Base-by-base conservation (phyloP, 257 asterid genomes). In the Nicotiana tabacum region DNA sequence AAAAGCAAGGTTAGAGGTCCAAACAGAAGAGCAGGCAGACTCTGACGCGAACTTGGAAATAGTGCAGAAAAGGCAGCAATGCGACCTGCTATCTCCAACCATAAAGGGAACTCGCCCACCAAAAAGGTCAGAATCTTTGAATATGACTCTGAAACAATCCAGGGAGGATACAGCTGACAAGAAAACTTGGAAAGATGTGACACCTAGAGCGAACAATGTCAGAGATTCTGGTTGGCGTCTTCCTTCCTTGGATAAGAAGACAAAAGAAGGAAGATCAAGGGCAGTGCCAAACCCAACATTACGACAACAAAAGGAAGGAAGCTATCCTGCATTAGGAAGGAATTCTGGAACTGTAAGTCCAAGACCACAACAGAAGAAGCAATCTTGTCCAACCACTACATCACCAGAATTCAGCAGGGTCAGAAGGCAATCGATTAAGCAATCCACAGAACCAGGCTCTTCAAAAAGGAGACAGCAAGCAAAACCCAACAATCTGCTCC, bases 331-430 rank as follows among this genome's bases (percentile, higher is more conserved):
- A 65, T 81, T 89, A 27, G 88, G 86, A 35, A 89, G 88, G 85
- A 91, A 64, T 84, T 85, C 86, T 21, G 90, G 91, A 86, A 58
- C 88, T 68, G 85, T 21, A 79, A 91, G 96, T 82, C 93, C 96
- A 81, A 89, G 97, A 82, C 83, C 85, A 74, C 93, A 85, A 81
- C 88, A 82, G 83, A 90, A 84, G 58, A 86, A 83, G 79, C 89
- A 88, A 85, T 84, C 88, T 65, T 84, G 60, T 32, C 80, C 85
- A 35, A 87, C 88, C 77, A 84, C 85, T 68, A 79, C 88, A 81
- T 62, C 90, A 82, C 66, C 89, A 18, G 89, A 89, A 78, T 81
- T 83, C 10, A 83, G 88, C 81, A 85, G 85, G 85, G 83, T 58
- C 57, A 91, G 85, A 84, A 88, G 69, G 60, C 87, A 85, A 60